Evolutionary conservation across 2,329 filamentous ascomycete species (phyloP).

Genomic region (Ophiostoma himal-ulmi): DNA sequence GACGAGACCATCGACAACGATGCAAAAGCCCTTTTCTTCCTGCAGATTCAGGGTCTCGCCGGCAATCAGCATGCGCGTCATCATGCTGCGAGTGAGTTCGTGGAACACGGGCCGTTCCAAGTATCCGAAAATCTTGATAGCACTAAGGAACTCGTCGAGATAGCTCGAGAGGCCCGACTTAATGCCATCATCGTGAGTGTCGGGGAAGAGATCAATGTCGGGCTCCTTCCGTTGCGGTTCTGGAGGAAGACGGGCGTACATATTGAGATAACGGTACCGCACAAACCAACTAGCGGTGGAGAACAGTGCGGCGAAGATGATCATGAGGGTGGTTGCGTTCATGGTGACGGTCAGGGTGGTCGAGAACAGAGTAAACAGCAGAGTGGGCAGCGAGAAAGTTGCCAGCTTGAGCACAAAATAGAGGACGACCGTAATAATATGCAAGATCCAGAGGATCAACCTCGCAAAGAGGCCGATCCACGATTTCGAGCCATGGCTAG

Average conservation of each 20-base stretch:
- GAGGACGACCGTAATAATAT: slow-evolving; percentile 51
- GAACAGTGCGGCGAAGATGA: slow-evolving; percentile 69
- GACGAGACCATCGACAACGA: slow-evolving; percentile 92
- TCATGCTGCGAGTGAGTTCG: slow-evolving; percentile 95
- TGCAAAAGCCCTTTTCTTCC: slow-evolving; percentile 95
- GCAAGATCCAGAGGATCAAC: slow-evolving; percentile 50
- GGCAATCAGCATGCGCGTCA: slow-evolving; percentile 91
- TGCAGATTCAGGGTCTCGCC: slow-evolving; percentile 92
- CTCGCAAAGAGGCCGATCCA: slow-evolving; percentile 55
- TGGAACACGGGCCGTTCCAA: slow-evolving; percentile 95
- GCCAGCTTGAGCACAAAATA: slow-evolving; percentile 81
- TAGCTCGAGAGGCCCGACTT: slow-evolving; percentile 95
- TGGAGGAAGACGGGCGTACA: slow-evolving; percentile 88
- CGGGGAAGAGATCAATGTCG: slow-evolving; percentile 89
- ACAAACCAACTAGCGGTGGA: slow-evolving; percentile 92
- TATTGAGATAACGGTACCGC: slow-evolving; percentile 90
- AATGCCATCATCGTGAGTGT: slow-evolving; percentile 79
- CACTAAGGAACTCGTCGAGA: slow-evolving; percentile 93
- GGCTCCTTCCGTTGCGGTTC: slow-evolving; percentile 95
- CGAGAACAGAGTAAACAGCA: slow-evolving; percentile 84
- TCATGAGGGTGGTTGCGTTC: slow-evolving; percentile 92
- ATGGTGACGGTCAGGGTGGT: slow-evolving; percentile 95
- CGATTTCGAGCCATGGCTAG: slow-evolving; percentile 40
- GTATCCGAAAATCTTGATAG: slow-evolving; percentile 98
- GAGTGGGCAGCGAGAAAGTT: slow-evolving; percentile 82